A percentile compares a stretch with the other conserved stretches of the same genome.
These are phyloP conservation scores for Ceratocystis eucalypticola DNA, from an alignment of 2,329 filamentous ascomycete species.

Conservation along the genomic window DNA sequence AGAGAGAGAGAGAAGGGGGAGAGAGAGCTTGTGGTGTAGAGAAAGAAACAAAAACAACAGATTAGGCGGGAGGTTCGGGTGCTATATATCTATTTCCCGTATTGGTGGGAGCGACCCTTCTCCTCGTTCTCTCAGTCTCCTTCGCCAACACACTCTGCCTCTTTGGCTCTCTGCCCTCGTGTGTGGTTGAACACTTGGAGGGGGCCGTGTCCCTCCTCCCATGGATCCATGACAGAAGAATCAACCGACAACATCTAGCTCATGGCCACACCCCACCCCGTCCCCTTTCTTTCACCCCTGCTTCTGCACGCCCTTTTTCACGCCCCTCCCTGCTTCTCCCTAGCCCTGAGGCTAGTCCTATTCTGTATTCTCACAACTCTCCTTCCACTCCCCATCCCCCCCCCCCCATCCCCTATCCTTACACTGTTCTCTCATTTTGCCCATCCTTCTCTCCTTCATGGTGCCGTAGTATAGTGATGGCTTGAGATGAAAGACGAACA, in stretches of 20 bases:
- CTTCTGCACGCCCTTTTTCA: not conserved
- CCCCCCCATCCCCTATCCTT: not conserved
- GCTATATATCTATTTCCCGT: conserved; percentile 14
- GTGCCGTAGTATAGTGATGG: no score
- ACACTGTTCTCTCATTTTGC: not conserved
- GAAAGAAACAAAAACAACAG: not conserved
- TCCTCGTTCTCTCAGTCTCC: not conserved
- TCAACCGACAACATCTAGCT: no score
- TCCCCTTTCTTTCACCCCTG: not conserved
- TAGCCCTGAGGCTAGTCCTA: not conserved
- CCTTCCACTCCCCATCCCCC: not conserved
- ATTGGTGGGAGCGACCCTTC: not conserved
- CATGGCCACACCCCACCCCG: not conserved
- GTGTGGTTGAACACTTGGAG: not conserved
- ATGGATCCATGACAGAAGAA: not conserved
- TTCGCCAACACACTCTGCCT: not conserved
- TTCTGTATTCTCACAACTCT: not conserved
- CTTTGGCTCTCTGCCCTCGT: not conserved
- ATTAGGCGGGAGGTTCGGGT: conserved; percentile 5
- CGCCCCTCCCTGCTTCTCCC: not conserved
- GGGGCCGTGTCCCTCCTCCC: conserved; percentile 7
- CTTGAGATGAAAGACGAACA: no score
- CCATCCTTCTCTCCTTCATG: not conserved
- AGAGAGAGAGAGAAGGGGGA: conserved; percentile 17
- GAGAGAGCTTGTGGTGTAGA: conserved; percentile 19